These are phyloP conservation scores for Yamadazyma conglobata DNA, from an alignment of 1,139 yeast species.

Conservation along the genomic window DNA sequence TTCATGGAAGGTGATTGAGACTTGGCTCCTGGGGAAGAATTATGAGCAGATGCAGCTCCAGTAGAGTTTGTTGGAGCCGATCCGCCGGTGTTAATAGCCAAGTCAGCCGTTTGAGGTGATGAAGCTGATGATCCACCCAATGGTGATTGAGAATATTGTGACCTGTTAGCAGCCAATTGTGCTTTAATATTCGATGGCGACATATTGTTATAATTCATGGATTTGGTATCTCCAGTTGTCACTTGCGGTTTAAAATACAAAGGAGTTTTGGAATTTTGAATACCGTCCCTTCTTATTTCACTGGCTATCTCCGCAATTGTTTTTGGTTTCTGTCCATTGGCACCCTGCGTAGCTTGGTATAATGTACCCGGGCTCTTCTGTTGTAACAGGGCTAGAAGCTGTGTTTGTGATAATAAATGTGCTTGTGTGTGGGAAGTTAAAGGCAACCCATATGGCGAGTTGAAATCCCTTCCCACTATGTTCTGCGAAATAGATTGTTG, in stretches of 20 bases:
- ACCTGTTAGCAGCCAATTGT: conserved; percentile 52
- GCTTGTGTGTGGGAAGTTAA: conserved; percentile 13
- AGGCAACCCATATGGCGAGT: conserved; percentile 25
- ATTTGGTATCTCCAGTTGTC: conserved; percentile 4
- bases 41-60: too few species aligned
- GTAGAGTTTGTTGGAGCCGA: conserved; percentile 8
- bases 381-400: conserved; percentile 22
- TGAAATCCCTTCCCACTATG: conserved; percentile 25
- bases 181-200: conserved; percentile 40
- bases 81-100: conserved; percentile 4
- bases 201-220: background rate
- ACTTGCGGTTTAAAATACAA: conserved; percentile 32
- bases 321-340: conserved; percentile 33
- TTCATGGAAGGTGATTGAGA: conserved; percentile 33
- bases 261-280: conserved; percentile 27
- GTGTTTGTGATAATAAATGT: conserved; percentile 23
- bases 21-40: conserved; percentile 11
- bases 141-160: conserved; percentile 20
- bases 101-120: conserved; percentile 6
- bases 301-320: conserved; percentile 56
- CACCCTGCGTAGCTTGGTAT: conserved; percentile 2
- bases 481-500: conserved; percentile 26
- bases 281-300: conserved; percentile 45
- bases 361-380: conserved; percentile 14
- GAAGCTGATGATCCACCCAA: conserved; percentile 13